A percentile compares a stretch with the other conserved stretches of the same genome.
These are phyloP conservation scores for Nitzschia sp. DNA, from an alignment of 108 stramenopile genomes.

Conservation along the genomic window DNA sequence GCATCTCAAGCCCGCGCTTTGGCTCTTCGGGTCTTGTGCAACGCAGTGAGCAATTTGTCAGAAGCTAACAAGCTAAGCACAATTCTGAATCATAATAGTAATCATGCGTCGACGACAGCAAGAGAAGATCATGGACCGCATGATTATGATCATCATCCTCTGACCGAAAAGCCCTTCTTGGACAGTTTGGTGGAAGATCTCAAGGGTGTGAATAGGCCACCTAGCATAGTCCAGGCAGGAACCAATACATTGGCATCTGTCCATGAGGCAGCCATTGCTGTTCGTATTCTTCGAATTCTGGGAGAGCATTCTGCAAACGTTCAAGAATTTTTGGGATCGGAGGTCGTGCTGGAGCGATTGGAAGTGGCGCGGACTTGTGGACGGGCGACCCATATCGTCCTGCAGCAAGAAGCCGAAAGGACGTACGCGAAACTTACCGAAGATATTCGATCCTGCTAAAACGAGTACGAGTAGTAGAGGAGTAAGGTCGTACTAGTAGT, in stretches of 20 bases:
- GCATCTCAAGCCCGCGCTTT: slow-evolving; percentile 36
- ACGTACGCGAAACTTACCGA: slow-evolving; percentile 38
- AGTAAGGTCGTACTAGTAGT: background rate
- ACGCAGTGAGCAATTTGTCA: slow-evolving; percentile 32
- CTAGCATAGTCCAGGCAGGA: slow-evolving; percentile 32
- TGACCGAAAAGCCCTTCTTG: slow-evolving; percentile 22
- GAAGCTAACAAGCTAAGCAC: slow-evolving; percentile 1
- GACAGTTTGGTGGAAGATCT: slow-evolving; percentile 35
- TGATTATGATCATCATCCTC: background rate
- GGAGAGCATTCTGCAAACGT: slow-evolving; percentile 10
- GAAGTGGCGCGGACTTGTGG: slow-evolving; percentile 32
- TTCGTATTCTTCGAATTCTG: slow-evolving; percentile 37
- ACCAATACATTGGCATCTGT: slow-evolving; percentile 27
- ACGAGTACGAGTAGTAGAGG: background rate
- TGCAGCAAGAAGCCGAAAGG: slow-evolving; percentile 33
- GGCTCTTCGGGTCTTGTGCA: slow-evolving; percentile 42
- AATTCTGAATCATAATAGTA: slow-evolving; percentile 17
- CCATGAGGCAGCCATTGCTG: slow-evolving; percentile 50
- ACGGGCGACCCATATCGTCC: slow-evolving; percentile 24
- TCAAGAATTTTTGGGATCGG: slow-evolving; percentile 16
- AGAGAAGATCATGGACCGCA: background rate
- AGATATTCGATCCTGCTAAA: slow-evolving; percentile 32
- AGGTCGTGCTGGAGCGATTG: slow-evolving; percentile 31
- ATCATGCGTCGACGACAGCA: background rate
- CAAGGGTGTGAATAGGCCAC: slow-evolving; percentile 41